A percentile compares a stretch with the other conserved stretches of the same genome.
Evolutionary conservation across 2,329 filamentous ascomycete genomes (phyloP).

Genomic region (Orbilia javanica): DNA sequence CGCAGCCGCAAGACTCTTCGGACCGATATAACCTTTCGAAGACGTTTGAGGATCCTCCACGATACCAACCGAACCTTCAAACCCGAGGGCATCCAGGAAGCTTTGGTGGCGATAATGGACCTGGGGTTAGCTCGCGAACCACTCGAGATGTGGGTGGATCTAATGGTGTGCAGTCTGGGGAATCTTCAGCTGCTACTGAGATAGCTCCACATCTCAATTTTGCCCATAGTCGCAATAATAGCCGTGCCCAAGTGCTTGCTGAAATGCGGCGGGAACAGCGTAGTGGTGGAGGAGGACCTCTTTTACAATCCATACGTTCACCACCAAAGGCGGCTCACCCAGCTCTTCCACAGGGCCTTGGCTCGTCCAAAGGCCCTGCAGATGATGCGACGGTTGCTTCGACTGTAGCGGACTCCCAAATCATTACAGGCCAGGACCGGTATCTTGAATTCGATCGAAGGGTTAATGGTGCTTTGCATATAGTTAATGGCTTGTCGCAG

Average conservation of each 20-base stretch:
- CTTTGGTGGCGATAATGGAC: conserved; percentile 41
- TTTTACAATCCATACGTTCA: conserved; percentile 40
- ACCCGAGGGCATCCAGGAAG: conserved; percentile 27
- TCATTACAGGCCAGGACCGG: conserved; percentile 43
- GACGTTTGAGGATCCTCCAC: conserved; percentile 53
- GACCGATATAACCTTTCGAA: conserved; percentile 51
- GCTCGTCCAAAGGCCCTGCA: conserved; percentile 23
- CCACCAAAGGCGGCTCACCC: conserved; percentile 35
- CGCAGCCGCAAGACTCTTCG: conserved; percentile 45
- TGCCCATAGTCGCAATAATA: conserved; percentile 20
- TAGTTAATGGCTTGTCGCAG: conserved; percentile 45
- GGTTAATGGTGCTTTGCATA: conserved; percentile 52
- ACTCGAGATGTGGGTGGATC: conserved; percentile 33
- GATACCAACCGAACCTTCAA: conserved; percentile 46
- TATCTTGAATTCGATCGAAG: conserved; percentile 48
- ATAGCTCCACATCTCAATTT: conserved; percentile 42
- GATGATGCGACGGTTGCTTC: conserved; percentile 46
- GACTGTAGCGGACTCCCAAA: conserved; percentile 42
- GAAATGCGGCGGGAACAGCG: conserved; percentile 45
- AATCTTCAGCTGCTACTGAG: conserved; percentile 53
- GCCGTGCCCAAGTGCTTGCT: conserved; percentile 18
- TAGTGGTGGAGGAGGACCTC: conserved; percentile 13
- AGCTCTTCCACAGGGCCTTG: conserved; percentile 16
- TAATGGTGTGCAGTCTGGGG: conserved; percentile 28
- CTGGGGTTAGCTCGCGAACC: conserved; percentile 34